Percentiles rank a stretch among this genome's conserved stretches.
Evolutionary conservation across 148 eudicot species (phyloP).

Genomic region (Fagopyrum homotropicum): DNA sequence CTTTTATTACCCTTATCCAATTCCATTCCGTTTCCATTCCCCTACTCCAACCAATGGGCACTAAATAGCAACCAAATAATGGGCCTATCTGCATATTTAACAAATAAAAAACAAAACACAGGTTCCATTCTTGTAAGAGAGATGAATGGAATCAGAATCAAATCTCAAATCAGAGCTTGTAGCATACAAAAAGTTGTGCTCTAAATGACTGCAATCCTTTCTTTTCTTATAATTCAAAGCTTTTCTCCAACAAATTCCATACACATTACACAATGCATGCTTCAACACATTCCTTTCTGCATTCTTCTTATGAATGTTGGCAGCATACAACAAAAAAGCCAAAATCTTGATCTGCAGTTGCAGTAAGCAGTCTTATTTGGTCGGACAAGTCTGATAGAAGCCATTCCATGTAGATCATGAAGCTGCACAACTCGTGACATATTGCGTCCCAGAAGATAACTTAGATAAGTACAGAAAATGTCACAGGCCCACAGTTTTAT

Average conservation of each 20-base stretch:
- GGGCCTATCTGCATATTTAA: not conserved
- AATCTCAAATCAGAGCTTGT: constrained; percentile 8
- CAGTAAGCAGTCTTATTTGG: too few relatives aligned
- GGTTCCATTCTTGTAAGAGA: not conserved
- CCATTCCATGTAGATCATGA: too few relatives aligned
- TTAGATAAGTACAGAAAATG: too few relatives aligned
- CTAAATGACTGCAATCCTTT: not conserved
- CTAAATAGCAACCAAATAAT: not conserved
- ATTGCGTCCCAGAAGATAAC: too few relatives aligned
- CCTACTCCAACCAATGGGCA: not conserved
- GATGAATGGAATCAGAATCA: constrained; percentile 1
- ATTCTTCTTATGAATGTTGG: too few relatives aligned
- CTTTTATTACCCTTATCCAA: too few relatives aligned
- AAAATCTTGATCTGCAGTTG: too few relatives aligned
- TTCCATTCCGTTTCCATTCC: too few relatives aligned
- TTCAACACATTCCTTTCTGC: too few relatives aligned
- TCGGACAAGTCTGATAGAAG: too few relatives aligned
- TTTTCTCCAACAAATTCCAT: not conserved
- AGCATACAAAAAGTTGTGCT: not conserved
- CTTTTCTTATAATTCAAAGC: not conserved
- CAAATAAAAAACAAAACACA: not conserved
- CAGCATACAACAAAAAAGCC: too few relatives aligned
- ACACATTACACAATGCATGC: not conserved
- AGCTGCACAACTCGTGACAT: too few relatives aligned
- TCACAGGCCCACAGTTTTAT: not conserved